A percentile compares a stretch with the other conserved stretches of the same genome.
Conservation (phyloP, 176 grass and related monocot genomes). For the Zoysia pacifica region DNA sequence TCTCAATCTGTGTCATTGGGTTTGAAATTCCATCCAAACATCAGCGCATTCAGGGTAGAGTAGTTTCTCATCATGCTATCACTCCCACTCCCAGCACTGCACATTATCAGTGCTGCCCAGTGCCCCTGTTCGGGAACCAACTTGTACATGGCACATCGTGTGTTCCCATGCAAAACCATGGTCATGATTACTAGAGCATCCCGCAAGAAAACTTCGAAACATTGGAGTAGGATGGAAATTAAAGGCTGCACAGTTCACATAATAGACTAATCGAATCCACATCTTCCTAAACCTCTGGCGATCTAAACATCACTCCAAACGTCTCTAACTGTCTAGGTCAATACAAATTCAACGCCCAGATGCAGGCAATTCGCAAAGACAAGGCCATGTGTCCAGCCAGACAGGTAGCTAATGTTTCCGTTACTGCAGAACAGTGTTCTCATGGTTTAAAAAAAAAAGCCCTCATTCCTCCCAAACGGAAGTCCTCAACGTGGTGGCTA, state of each 20-base stretch:
- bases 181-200: neutral
- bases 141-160: neutral
- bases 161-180: neutral
- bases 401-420: slow-evolving; percentile 18
- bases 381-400: slow-evolving; percentile 1
- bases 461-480: neutral
- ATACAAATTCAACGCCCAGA: neutral
- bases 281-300: neutral
- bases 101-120: neutral
- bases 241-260: no score
- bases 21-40: neutral
- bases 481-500: neutral
- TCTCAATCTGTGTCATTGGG: neutral
- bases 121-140: neutral
- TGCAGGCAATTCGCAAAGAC: slow-evolving; percentile 5
- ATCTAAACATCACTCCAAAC: neutral
- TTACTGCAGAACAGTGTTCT: neutral
- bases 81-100: neutral
- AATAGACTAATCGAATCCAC: neutral
- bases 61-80: neutral
- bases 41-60: neutral
- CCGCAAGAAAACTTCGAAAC: no score
- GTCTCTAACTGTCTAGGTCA: neutral
- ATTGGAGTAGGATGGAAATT: no score
- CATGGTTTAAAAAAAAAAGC: neutral